Conservation (phyloP, 805 yeast genomes). For the Blastobotrys robertii region DNA sequence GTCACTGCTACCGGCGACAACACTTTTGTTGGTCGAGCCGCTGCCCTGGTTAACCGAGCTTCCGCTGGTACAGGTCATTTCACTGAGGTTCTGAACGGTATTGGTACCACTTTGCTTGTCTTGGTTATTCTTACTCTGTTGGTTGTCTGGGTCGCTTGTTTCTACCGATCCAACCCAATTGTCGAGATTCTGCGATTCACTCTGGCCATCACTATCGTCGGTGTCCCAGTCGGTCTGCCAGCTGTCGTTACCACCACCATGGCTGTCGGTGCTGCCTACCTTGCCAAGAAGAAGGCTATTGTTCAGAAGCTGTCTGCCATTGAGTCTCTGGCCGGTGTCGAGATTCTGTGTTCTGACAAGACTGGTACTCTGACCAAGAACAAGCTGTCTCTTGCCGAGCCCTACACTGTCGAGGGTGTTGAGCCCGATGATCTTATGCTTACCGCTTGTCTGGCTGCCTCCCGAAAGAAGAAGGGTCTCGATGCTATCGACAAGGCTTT, state of each 20-base stretch:
- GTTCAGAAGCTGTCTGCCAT: slow-evolving; percentile 94
- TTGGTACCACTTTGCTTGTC: slow-evolving; percentile 85
- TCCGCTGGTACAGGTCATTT: slow-evolving; percentile 90
- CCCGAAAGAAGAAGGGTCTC: slow-evolving; percentile 96
- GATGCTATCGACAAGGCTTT: slow-evolving; percentile 97
- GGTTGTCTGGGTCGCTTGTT: slow-evolving; percentile 86
- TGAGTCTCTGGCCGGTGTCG: slow-evolving; percentile 96
- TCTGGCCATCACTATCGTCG: slow-evolving; percentile 90
- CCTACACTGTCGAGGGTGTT: slow-evolving; percentile 96
- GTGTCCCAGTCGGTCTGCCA: slow-evolving; percentile 98
- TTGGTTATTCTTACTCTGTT: slow-evolving; percentile 80
- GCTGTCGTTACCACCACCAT: slow-evolving; percentile 97
- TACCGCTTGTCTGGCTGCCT: slow-evolving; percentile 96
- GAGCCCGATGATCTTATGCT: slow-evolving; percentile 93
- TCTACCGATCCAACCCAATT: slow-evolving; percentile 84
- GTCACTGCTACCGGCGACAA: slow-evolving; percentile 93
- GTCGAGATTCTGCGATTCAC: slow-evolving; percentile 86
- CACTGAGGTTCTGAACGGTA: slow-evolving; percentile 96
- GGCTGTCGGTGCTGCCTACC: slow-evolving; percentile 99
- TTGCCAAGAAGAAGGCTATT: slow-evolving; percentile 94
- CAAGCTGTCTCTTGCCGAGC: slow-evolving; percentile 91
- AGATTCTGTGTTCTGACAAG: slow-evolving; percentile 94
- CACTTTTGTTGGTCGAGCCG: slow-evolving; percentile 96
- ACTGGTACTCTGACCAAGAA: slow-evolving; percentile 97
- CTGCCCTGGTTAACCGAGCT: slow-evolving; percentile 92